Evolutionary conservation across 192 early-diverging fungal species (phyloP), one percentile per base, ranked within the genome.

Genomic region (Rhizoclosmatium globosum): DNA sequence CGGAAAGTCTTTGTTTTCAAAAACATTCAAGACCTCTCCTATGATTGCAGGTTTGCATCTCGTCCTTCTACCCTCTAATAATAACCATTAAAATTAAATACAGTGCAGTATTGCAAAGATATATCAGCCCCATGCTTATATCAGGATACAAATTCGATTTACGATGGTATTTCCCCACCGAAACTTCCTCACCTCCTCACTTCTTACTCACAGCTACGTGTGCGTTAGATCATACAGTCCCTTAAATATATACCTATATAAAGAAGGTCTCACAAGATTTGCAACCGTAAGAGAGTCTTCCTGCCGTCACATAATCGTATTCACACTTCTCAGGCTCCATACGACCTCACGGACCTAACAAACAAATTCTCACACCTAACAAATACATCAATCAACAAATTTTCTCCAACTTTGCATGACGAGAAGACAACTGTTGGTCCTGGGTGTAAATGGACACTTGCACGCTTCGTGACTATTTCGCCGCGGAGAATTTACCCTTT

Each of bases 341-440:
- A 81, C 75, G 68, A 77, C 67, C 48, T 79, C 23, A 23, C 17
- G 3, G 60, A 47, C n/a, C 76, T 85, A 41, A 42, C 73, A 41
- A 80, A 88, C 64, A 19, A 42, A 15, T 88, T 79, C 71, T 81
- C 87, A 1, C 87, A 88, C 64, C 82, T 88, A 19, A 88, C 87
- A 31, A 88, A 88, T 78, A 88, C 87, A 44, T 88, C 87, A 58
- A 88, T 88, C 82, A 88, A 88, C 77, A 88, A 88, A 68, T 43
- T 76, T 41, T 78, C 69, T 23, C 87, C 87, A 7, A 71, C 62
- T 1, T 64, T 88, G 21, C 58, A 84, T 31, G 38, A 67, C 23
- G 64, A 69, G 17, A 88, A 88, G 62, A 80, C 80, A 19, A 79
- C 69, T 13, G 76, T 88, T 44, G 87, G 87, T 19, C 47, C 74